Evolutionary conservation across 495 filamentous ascomycete species (phyloP).

Genomic region (Jackrogersella minutella): DNA sequence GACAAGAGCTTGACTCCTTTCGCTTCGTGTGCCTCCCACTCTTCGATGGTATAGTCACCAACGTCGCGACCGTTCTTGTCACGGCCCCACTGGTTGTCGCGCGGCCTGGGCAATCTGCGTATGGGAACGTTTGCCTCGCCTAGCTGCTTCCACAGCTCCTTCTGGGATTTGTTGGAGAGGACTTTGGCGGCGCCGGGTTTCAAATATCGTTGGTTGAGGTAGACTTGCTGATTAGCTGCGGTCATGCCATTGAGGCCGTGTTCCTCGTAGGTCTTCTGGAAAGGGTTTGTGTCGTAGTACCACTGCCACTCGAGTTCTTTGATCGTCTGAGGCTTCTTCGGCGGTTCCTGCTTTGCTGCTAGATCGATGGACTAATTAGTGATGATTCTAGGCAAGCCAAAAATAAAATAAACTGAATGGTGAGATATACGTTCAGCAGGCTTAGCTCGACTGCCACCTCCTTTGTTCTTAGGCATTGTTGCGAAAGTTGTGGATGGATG

Average conservation of each 20-base stretch:
- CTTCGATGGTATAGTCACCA: slow-evolving; percentile 48
- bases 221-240: slow-evolving; percentile 49
- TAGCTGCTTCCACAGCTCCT: slow-evolving; percentile 58
- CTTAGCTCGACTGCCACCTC: slow-evolving; percentile 33
- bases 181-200: slow-evolving; percentile 39
- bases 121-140: slow-evolving; percentile 56
- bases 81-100: slow-evolving; percentile 49
- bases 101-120: slow-evolving; percentile 41
- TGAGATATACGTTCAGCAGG: slow-evolving; percentile 36
- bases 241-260: slow-evolving; percentile 48
- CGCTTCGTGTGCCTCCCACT: slow-evolving; percentile 47
- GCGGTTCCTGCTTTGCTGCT: slow-evolving; percentile 33
- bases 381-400: not conserved
- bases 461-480: slow-evolving; percentile 47
- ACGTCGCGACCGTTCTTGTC: slow-evolving; percentile 54
- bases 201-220: slow-evolving; percentile 46
- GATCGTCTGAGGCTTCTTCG: slow-evolving; percentile 42
- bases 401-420: not conserved
- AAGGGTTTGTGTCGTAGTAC: slow-evolving; percentile 49
- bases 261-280: slow-evolving; percentile 45
- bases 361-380: slow-evolving; percentile 17
- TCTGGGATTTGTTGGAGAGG: slow-evolving; percentile 53
- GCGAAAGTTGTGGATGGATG: slow-evolving; percentile 1
- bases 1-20: slow-evolving; percentile 42
- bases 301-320: slow-evolving; percentile 48